These are phyloP conservation scores for Arctium minus DNA, from an alignment of 129 eudicot genomes.

Conservation along the genomic window DNA sequence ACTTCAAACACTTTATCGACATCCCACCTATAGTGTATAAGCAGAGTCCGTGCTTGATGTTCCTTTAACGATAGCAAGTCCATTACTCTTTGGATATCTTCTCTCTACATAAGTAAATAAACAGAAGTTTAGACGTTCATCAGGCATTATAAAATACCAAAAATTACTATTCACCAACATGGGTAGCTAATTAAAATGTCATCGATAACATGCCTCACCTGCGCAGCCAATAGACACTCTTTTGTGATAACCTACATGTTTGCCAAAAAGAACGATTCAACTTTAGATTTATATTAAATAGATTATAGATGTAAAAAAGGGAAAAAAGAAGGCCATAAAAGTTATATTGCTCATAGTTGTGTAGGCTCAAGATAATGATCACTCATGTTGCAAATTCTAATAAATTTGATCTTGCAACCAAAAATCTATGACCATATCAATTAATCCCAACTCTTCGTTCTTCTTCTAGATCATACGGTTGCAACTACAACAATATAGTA, in stretches of 20 bases:
- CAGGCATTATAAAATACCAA: background rate
- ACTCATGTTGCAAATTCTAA: too few species aligned
- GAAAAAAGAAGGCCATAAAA: background rate
- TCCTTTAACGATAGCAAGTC: slow-evolving; percentile 65
- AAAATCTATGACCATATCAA: too few species aligned
- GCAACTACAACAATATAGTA: too few species aligned
- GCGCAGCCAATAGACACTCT: slow-evolving; percentile 69
- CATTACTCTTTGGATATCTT: slow-evolving; percentile 66
- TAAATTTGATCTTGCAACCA: too few species aligned
- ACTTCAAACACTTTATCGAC: slow-evolving; percentile 41
- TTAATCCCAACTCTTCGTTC: too few species aligned
- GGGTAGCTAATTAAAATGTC: background rate
- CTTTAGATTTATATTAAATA: background rate
- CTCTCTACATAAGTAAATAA: slow-evolving; percentile 36
- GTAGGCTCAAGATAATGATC: too few species aligned
- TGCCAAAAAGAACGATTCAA: background rate
- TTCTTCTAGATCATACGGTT: too few species aligned
- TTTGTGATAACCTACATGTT: slow-evolving; percentile 58
- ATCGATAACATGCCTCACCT: slow-evolving; percentile 37
- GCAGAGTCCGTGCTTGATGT: slow-evolving; percentile 72
- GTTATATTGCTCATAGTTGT: too few species aligned
- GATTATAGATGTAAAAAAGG: background rate
- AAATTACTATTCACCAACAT: background rate
- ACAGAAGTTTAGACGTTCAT: background rate
- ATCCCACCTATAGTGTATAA: slow-evolving; percentile 80